A percentile compares a stretch with the other conserved stretches of the same genome.
These are phyloP conservation scores for Martensiomyces pterosporus DNA, from an alignment of 192 early-diverging fungal genomes.

Conservation along the genomic window DNA sequence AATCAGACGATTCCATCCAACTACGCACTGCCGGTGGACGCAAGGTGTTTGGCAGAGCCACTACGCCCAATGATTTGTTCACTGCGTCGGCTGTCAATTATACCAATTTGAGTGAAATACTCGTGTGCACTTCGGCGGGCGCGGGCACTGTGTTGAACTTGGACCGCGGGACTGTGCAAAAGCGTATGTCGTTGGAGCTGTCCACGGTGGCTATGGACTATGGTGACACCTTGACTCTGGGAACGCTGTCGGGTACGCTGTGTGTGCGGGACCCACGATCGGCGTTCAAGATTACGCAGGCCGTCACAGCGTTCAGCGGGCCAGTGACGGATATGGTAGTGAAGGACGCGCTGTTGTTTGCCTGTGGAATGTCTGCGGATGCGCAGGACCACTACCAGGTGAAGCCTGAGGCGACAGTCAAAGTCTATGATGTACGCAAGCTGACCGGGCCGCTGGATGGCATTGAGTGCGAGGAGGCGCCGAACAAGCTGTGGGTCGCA, in stretches of 20 bases:
- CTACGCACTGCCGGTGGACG: slow-evolving; percentile 54
- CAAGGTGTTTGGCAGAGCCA: slow-evolving; percentile 35
- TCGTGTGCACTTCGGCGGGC: slow-evolving; percentile 39
- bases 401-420: slow-evolving; percentile 7
- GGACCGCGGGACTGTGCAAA: slow-evolving; percentile 12
- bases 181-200: slow-evolving; percentile 13
- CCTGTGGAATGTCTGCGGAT: slow-evolving; percentile 10
- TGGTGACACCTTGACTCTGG: slow-evolving; percentile 9
- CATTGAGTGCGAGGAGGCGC: slow-evolving; percentile 18
- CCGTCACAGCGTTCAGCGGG: slow-evolving; percentile 11
- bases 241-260: slow-evolving; percentile 22
- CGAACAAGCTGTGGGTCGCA: slow-evolving; percentile 46
- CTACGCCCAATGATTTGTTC: slow-evolving; percentile 53
- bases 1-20: slow-evolving; percentile 59
- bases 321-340: slow-evolving; percentile 18
- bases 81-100: slow-evolving; percentile 11
- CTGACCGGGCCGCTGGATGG: slow-evolving; percentile 3
- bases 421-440: slow-evolving; percentile 34
- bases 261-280: slow-evolving; percentile 28
- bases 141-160: slow-evolving; percentile 32
- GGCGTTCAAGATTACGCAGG: slow-evolving; percentile 6
- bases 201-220: slow-evolving; percentile 11
- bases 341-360: slow-evolving; percentile 5
- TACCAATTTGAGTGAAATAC: slow-evolving; percentile 26
- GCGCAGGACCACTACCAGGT: slow-evolving; percentile 7